These are phyloP conservation scores for Lecanicillium sp. DNA, from an alignment of 2,329 filamentous ascomycete species.

Conservation along the genomic window DNA sequence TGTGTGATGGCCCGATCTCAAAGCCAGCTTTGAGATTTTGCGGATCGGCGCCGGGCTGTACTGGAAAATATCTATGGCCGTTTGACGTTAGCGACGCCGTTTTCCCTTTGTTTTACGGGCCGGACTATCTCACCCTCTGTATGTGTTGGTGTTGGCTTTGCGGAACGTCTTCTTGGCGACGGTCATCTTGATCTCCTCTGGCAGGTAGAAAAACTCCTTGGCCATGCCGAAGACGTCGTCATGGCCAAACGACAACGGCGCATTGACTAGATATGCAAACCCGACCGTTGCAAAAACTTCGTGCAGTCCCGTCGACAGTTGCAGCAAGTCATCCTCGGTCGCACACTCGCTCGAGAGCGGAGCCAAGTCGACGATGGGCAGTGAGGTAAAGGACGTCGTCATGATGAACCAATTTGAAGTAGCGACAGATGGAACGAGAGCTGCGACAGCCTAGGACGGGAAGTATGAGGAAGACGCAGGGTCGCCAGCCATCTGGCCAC, in stretches of 20 bases:
- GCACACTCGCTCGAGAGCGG: conserved; percentile 24
- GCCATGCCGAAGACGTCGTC: conserved; percentile 36
- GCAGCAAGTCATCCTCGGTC: conserved; percentile 21
- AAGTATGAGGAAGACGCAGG: no score
- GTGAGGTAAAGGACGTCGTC: conserved; percentile 35
- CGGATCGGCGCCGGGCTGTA: conserved; percentile 28
- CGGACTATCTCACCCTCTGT: conserved; percentile 30
- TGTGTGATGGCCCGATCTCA: conserved; percentile 32
- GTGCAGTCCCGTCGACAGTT: conserved; percentile 32
- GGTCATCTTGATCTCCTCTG: conserved; percentile 31
- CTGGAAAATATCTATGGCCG: conserved; percentile 35
- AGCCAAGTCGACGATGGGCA: conserved; percentile 36
- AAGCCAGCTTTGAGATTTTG: conserved; percentile 43
- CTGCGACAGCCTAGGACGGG: background rate
- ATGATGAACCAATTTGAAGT: conserved; percentile 22
- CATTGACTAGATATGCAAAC: conserved; percentile 39
- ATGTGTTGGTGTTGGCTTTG: conserved; percentile 35
- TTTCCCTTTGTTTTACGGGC: no score
- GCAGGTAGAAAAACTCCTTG: conserved; percentile 32
- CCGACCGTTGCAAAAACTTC: conserved; percentile 39
- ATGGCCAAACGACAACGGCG: conserved; percentile 35
- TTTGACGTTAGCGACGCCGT: no score
- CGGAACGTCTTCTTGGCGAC: conserved; percentile 37
- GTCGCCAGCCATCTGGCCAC: no score
- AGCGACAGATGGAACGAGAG: background rate